Evolutionary conservation across 306 rosid genomes (phyloP).

Genomic region (Astragalus glycyphyllos): DNA sequence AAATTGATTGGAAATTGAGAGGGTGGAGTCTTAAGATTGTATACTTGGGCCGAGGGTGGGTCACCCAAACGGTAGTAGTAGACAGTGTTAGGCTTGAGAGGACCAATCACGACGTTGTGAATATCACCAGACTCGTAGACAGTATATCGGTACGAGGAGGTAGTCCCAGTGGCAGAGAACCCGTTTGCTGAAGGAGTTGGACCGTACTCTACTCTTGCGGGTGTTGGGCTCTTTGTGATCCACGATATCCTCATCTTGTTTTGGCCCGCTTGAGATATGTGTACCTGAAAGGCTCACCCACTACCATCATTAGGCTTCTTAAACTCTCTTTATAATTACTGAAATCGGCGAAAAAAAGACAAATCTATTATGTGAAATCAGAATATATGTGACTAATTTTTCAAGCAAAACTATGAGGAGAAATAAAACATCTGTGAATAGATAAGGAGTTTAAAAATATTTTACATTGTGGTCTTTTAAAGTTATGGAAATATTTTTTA

Average conservation of each 20-base stretch:
- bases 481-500: too few species aligned
- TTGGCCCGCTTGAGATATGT: slow-evolving; percentile 70
- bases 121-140: slow-evolving; percentile 61
- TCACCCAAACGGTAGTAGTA: slow-evolving; percentile 79
- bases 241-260: slow-evolving; percentile 78
- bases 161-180: slow-evolving; percentile 49
- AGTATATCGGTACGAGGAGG: slow-evolving; percentile 50
- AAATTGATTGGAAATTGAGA: slow-evolving; percentile 70
- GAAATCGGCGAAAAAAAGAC: too few species aligned
- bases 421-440: too few species aligned
- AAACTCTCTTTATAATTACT: too few species aligned
- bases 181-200: slow-evolving; percentile 52
- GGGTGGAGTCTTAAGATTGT: slow-evolving; percentile 74
- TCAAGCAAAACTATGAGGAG: too few species aligned
- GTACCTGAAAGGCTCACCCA: slow-evolving; percentile 61
- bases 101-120: slow-evolving; percentile 74
- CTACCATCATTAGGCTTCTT: not conserved
- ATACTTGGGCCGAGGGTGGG: slow-evolving; percentile 41
- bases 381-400: too few species aligned
- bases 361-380: not conserved
- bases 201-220: slow-evolving; percentile 59
- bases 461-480: too few species aligned
- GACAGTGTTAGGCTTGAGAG: slow-evolving; percentile 56
- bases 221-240: slow-evolving; percentile 56
- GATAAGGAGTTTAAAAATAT: too few species aligned